Conservation (phyloP, 495 filamentous ascomycete genomes). For the Daldinia grandis region DNA sequence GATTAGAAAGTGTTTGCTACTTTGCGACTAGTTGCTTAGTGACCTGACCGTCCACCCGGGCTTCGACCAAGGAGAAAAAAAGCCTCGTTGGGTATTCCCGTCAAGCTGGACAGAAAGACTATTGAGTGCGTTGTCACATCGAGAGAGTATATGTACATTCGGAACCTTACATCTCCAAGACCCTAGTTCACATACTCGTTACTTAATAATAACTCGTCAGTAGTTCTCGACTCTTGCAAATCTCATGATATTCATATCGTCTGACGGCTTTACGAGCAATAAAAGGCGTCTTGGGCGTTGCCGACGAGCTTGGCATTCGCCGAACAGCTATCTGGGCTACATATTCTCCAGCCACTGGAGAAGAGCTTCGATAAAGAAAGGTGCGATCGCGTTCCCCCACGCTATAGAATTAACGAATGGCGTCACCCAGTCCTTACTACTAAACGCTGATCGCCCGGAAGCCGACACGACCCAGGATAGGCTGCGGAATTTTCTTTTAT, state of each 20-base stretch:
- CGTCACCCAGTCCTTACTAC: constrained; percentile 26
- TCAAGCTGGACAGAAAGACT: constrained; percentile 3
- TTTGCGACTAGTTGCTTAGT: constrained; percentile 23
- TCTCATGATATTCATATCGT: constrained; percentile 12
- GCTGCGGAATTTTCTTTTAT: constrained; percentile 1
- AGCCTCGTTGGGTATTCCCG: constrained; percentile 34
- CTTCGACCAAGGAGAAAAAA: constrained; percentile 12
- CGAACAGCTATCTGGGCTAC: background rate
- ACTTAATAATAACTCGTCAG: constrained; percentile 5
- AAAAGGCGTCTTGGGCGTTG: constrained; percentile 15
- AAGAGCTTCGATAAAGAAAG: constrained; percentile 6
- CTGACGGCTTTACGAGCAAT: constrained; percentile 5
- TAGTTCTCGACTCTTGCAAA: background rate
- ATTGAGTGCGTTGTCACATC: constrained; percentile 19
- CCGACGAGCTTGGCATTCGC: constrained; percentile 26
- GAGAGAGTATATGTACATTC: background rate
- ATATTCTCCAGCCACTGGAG: constrained; percentile 7
- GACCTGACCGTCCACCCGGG: constrained; percentile 26
- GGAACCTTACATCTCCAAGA: constrained; percentile 5
- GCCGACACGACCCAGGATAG: constrained; percentile 15
- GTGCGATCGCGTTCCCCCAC: constrained; percentile 16
- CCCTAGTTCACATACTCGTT: background rate
- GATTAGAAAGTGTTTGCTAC: constrained; percentile 16
- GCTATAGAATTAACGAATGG: constrained; percentile 30
- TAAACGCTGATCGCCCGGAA: constrained; percentile 22